Conservation (phyloP, 495 filamentous ascomycete species). For the Neurospora tetraspora region DNA sequence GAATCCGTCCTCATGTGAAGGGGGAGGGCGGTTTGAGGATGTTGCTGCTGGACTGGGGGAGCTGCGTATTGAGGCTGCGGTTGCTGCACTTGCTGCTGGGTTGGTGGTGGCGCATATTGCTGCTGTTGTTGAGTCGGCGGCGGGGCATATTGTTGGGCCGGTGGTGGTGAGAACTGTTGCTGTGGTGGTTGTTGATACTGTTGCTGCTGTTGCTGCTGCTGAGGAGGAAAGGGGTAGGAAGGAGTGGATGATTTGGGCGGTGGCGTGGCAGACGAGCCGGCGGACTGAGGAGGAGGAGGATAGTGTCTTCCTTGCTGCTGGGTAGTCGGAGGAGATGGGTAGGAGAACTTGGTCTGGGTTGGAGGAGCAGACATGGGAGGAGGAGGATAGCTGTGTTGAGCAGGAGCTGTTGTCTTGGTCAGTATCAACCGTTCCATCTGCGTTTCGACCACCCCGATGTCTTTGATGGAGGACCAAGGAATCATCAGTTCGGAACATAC, state of each 20-base stretch:
- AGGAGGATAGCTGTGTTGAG: constrained; percentile 21
- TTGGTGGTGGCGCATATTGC: constrained; percentile 16
- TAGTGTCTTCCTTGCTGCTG: constrained; percentile 20
- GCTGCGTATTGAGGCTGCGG: constrained; percentile 10
- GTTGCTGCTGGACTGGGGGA: constrained; percentile 6
- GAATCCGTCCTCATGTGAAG: constrained; percentile 17
- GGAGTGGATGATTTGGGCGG: constrained; percentile 17
- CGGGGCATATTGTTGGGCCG: constrained; percentile 19
- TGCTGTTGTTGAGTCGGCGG: constrained; percentile 25
- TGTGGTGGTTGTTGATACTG: constrained; percentile 24
- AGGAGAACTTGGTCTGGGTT: constrained; percentile 36
- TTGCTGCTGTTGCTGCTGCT: constrained; percentile 20
- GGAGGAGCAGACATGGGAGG: constrained; percentile 31
- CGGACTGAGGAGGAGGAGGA: constrained; percentile 20
- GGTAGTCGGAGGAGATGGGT: constrained; percentile 28
- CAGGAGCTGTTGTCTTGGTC: constrained; percentile 2
- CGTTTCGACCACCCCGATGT: not conserved
- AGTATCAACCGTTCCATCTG: not conserved
- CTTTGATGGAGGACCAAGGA: not conserved
- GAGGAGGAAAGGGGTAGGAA: constrained; percentile 24
- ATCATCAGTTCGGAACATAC: constrained; percentile 9
- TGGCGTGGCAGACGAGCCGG: constrained; percentile 10
- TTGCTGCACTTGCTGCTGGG: constrained; percentile 5
- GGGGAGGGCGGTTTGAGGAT: constrained; percentile 19
- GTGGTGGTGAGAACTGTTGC: constrained; percentile 2